These are phyloP conservation scores for Penicillium cataractarum DNA, from an alignment of 495 filamentous ascomycete genomes.

Conservation along the genomic window DNA sequence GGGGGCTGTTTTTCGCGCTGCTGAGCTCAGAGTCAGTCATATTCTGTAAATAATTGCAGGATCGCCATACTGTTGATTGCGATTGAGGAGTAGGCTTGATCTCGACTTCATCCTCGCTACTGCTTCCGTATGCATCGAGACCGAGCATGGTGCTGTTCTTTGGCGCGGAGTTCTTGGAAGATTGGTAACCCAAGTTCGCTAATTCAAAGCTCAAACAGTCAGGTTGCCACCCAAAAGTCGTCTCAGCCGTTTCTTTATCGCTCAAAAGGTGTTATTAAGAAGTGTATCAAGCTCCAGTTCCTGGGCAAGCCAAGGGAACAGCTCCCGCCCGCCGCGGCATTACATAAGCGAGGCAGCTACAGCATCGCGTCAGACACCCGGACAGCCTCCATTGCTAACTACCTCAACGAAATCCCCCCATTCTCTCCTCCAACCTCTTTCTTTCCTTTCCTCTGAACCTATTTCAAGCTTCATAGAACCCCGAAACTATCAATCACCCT, in stretches of 20 bases:
- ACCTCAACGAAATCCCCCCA: constrained; percentile 16
- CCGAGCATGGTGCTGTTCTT: constrained; percentile 57
- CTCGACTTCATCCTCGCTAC: constrained; percentile 70
- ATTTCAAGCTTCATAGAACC: background rate
- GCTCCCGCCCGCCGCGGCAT: constrained; percentile 18
- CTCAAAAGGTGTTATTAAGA: background rate
- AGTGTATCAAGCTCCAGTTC: constrained; percentile 1
- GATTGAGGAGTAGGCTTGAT: constrained; percentile 10
- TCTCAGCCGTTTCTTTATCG: background rate
- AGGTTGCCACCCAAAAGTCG: too few species aligned
- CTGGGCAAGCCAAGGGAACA: background rate
- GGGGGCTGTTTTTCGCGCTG: constrained; percentile 8
- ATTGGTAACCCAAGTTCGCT: background rate
- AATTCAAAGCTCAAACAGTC: too few species aligned
- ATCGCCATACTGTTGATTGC: constrained; percentile 24
- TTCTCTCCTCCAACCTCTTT: constrained; percentile 9
- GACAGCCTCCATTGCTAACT: constrained; percentile 19
- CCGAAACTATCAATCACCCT: background rate
- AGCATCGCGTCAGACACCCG: constrained; percentile 45
- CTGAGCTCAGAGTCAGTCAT: background rate
- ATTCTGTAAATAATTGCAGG: background rate
- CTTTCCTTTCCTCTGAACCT: background rate
- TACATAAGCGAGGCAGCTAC: constrained; percentile 50
- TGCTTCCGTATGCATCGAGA: constrained; percentile 75
- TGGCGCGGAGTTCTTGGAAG: background rate